Conservation (phyloP, 306 rosid genomes). For the Neltuma alba region DNA sequence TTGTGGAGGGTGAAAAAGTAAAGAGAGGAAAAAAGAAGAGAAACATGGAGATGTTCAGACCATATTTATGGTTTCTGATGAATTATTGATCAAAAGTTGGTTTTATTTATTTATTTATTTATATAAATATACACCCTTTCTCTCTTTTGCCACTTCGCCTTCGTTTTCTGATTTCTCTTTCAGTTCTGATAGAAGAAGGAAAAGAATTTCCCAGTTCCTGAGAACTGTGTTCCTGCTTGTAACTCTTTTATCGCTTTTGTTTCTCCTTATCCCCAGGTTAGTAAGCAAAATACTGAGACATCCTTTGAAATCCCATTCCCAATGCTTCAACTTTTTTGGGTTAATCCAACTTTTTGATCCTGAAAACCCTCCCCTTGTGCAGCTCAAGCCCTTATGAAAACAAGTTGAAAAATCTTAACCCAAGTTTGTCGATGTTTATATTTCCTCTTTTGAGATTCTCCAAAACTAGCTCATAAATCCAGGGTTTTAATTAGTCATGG, state of each 20-base stretch:
- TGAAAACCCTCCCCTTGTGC: slow-evolving; percentile 33
- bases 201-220: slow-evolving; percentile 39
- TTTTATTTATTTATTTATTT: slow-evolving; percentile 46
- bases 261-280: slow-evolving; percentile 44
- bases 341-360: slow-evolving; percentile 37
- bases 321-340: slow-evolving; percentile 47
- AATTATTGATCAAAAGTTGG: slow-evolving; percentile 33
- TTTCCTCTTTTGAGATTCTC: slow-evolving; percentile 15
- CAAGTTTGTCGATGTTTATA: background rate
- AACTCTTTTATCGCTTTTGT: slow-evolving; percentile 32
- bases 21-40: background rate
- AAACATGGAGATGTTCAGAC: background rate
- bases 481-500: background rate
- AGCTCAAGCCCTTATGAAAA: slow-evolving; percentile 22
- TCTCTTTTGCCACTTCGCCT: slow-evolving; percentile 47
- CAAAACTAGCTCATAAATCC: background rate
- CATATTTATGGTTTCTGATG: slow-evolving; percentile 25
- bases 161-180: slow-evolving; percentile 53
- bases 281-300: slow-evolving; percentile 57
- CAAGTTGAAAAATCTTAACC: slow-evolving; percentile 24
- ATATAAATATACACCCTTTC: slow-evolving; percentile 47
- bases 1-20: background rate
- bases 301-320: slow-evolving; percentile 37
- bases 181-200: slow-evolving; percentile 31
- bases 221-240: slow-evolving; percentile 43